Evolutionary conservation across 768 basidiomycete genomes (phyloP).

Genomic region (Naganishia vishniacii): DNA sequence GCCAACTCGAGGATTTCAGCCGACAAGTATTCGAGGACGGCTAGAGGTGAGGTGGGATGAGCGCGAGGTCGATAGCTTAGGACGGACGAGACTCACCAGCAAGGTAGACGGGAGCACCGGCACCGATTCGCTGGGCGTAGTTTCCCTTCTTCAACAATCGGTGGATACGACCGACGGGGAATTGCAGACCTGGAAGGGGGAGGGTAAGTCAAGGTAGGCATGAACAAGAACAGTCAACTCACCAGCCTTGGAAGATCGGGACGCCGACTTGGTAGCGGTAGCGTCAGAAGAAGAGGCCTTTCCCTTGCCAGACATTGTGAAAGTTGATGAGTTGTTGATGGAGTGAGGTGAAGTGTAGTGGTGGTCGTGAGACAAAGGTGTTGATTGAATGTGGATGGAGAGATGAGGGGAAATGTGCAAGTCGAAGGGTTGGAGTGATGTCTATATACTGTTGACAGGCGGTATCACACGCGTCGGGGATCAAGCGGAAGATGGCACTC

Average conservation of each 20-base stretch:
- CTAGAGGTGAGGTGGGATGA: constrained; percentile 37
- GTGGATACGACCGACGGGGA: constrained; percentile 89
- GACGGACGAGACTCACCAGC: constrained; percentile 48
- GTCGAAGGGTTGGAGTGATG: background rate
- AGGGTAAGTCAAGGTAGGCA: constrained; percentile 38
- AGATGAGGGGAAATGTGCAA: constrained; percentile 20
- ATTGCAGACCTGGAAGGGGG: constrained; percentile 55
- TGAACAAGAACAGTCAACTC: constrained; percentile 48
- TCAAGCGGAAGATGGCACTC: too few species aligned
- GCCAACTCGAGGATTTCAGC: constrained; percentile 91
- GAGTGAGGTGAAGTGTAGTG: constrained; percentile 24
- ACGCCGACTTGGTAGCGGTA: constrained; percentile 54
- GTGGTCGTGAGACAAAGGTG: constrained; percentile 26
- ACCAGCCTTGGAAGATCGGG: constrained; percentile 59
- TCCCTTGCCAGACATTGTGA: constrained; percentile 50
- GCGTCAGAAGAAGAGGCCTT: constrained; percentile 51
- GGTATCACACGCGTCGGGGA: too few species aligned
- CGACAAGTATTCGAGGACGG: constrained; percentile 84
- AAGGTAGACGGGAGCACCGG: constrained; percentile 85
- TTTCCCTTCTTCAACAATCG: constrained; percentile 81
- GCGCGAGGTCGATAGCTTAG: too few species aligned
- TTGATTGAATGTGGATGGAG: constrained; percentile 26
- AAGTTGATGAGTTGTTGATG: constrained; percentile 28
- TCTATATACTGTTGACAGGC: background rate
- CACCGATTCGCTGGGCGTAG: constrained; percentile 81